These are phyloP conservation scores for Saccharomycopsis hybrid DNA, from an alignment of 1,139 yeast genomes.

Conservation along the genomic window DNA sequence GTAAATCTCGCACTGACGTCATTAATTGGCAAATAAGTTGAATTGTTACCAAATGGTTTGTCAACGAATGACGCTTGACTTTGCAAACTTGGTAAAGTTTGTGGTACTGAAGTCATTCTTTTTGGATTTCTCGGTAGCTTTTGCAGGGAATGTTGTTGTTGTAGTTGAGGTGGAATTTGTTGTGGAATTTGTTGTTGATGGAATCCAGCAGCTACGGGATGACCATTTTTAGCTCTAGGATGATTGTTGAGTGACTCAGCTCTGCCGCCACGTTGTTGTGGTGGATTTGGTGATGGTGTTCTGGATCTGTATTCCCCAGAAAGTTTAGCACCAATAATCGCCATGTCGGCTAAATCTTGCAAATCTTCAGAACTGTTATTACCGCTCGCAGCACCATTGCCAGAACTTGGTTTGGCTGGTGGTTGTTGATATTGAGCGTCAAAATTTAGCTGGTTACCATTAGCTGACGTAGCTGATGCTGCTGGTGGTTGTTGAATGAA, in stretches of 20 bases:
- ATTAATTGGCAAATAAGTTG: conserved; percentile 15
- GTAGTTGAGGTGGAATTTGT: neutral
- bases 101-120: conserved; percentile 5
- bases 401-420: neutral
- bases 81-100: conserved; percentile 10
- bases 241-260: conserved; percentile 9
- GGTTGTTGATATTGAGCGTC: conserved; percentile 6
- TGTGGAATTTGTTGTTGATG: neutral
- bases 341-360: conserved; percentile 41
- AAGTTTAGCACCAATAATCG: conserved; percentile 36
- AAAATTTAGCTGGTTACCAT: conserved; percentile 9
- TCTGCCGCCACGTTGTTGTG: neutral
- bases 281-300: conserved; percentile 16
- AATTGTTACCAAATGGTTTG: conserved; percentile 18
- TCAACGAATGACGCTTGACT: conserved; percentile 17
- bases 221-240: neutral
- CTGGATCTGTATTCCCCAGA: conserved; percentile 28
- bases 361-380: conserved; percentile 30
- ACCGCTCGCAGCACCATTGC: neutral
- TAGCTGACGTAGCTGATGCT: neutral
- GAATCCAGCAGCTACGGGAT: neutral
- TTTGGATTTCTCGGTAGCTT: neutral
- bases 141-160: neutral
- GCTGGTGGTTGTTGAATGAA: neutral
- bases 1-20: conserved; percentile 19